These are phyloP conservation scores for Gelatoporia subvermispora DNA, from an alignment of 768 basidiomycete species.

Conservation along the genomic window DNA sequence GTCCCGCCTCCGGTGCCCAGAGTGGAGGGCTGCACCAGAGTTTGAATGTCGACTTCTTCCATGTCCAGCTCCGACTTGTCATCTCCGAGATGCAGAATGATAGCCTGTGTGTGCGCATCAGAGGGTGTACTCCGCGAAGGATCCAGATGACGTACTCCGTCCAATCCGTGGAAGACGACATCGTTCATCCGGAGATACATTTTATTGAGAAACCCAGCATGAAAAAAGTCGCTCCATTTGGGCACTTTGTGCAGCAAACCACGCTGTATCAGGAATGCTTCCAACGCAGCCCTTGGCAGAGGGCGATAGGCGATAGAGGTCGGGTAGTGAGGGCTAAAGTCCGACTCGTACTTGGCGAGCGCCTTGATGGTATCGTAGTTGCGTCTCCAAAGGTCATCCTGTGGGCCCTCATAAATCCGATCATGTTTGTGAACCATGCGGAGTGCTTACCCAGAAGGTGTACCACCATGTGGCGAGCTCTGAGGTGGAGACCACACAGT, in stretches of 20 bases:
- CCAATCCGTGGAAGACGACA: conserved; percentile 50
- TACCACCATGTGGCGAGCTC: conserved; percentile 71
- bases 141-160: conserved; percentile 35
- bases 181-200: conserved; percentile 70
- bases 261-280: conserved; percentile 58
- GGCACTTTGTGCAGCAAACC: conserved; percentile 48
- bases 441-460: conserved; percentile 59
- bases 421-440: background rate
- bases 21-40: conserved; percentile 45
- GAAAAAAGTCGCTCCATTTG: conserved; percentile 45
- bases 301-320: conserved; percentile 72
- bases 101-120: conserved; percentile 36
- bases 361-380: conserved; percentile 55
- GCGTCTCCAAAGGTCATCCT: conserved; percentile 76
- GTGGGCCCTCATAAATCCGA: background rate
- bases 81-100: conserved; percentile 60
- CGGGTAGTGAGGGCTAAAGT: conserved; percentile 71
- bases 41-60: conserved; percentile 55
- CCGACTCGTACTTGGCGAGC: conserved; percentile 42
- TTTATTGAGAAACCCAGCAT: conserved; percentile 66
- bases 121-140: background rate
- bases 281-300: conserved; percentile 57
- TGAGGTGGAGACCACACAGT: conserved; percentile 42
- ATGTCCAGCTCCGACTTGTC: conserved; percentile 51
- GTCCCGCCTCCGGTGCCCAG: conserved; percentile 68